Base-by-base conservation (phyloP, 2,329 filamentous ascomycete genomes). In the Mycosphaerella sp. region DNA sequence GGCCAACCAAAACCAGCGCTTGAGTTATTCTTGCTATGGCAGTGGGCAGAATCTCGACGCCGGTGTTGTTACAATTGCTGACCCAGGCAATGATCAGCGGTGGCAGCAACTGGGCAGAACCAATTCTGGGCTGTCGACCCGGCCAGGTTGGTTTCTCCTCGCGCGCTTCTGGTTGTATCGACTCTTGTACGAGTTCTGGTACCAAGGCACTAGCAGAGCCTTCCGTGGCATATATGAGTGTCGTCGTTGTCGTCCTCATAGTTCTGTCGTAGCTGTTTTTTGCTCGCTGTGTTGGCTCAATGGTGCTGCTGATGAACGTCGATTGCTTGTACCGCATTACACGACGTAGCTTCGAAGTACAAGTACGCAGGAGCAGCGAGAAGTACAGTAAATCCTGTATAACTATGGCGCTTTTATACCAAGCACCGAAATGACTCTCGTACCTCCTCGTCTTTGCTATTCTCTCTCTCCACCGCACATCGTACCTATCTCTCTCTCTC, bases 61-160 rank as follows among this genome's bases (percentile, higher is more conserved):
- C 40, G 2, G 45, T 49, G 12, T 42, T 42, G 17, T 42, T 40
- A n/a, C 45, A 49, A 17, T 49, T 41, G 45, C 37, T 49, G 45
- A 49, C 41, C 45, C 45, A 49, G 39, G 37, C 45, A 16, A 49
- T 32, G 45, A 49, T 32, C 3, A 49, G 45, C 10, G 45, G 45
- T 6, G 32, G 13, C n/a, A 49, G 37, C 17, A 49, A 13, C 21
- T 49, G 45, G 16, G 45, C 13, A 18, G 41, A 49, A 3, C 45
- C 45, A 16, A 49, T 49, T 17, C 45, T 41, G 13, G 45, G 45
- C 21, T 16, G 12, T 49, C 45, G 45, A 12, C 12, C 14, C 13
- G 10, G 17, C n/a, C 6, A 17, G n/a, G 12, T 40, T 9, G 10
- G 14, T 6, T 13, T 41, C 4, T 41, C 18, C 17, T 13, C 10